Conservation (phyloP, 2,329 filamentous ascomycete genomes). For the Arthrobotrys musiformis region DNA sequence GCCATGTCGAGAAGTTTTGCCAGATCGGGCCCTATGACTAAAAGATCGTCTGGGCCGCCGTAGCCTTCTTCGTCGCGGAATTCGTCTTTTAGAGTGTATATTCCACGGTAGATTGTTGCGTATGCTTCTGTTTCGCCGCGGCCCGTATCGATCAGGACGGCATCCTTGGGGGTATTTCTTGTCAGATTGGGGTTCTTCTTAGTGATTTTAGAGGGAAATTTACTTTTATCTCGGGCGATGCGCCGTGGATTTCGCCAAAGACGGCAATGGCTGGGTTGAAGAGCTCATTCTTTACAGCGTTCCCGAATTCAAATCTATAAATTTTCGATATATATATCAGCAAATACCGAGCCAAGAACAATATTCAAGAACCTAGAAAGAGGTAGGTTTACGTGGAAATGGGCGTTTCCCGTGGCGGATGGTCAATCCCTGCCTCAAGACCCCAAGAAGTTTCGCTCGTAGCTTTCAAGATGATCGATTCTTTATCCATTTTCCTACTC, state of each 20-base stretch:
- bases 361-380: background rate
- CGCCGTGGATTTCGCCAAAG: background rate
- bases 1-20: slow-evolving; percentile 7
- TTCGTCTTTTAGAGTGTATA: slow-evolving; percentile 16
- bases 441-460: background rate
- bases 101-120: background rate
- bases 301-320: slow-evolving; percentile 14
- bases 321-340: background rate
- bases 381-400: background rate
- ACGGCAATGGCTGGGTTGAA: background rate
- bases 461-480: slow-evolving; percentile 1
- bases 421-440: background rate
- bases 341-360: background rate
- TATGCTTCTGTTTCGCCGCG: slow-evolving; percentile 33
- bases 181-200: background rate
- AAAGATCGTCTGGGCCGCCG: background rate
- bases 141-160: slow-evolving; percentile 25
- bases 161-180: slow-evolving; percentile 11
- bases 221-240: slow-evolving; percentile 11
- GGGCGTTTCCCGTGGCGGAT: background rate
- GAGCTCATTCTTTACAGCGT: background rate
- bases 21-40: background rate
- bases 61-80: background rate
- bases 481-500: slow-evolving; percentile 8
- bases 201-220: background rate